Evolutionary conservation across 345 rosid species (phyloP), one percentile per base, ranked within the genome.

Genomic region (Hirschfeldia incana): DNA sequence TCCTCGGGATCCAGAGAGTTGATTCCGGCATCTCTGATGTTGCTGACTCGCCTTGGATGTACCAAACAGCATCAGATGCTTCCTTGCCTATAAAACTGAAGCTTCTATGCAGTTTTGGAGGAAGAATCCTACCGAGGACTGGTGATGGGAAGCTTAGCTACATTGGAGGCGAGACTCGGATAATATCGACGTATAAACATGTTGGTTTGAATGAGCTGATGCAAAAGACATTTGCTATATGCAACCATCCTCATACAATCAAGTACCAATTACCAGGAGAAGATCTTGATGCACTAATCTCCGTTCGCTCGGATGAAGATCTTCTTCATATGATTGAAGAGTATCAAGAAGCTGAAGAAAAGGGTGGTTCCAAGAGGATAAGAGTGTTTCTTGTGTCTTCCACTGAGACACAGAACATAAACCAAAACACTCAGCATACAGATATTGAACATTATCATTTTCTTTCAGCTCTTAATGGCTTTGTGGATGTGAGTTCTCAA

Each of bases 201-300:
- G 75, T 86, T 55, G 82, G 88, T 0, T 88, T 87, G 85, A 85
- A 82, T 1, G 97, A 92, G 62, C 79, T 94, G 67, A 83, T 87
- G 74, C 84, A 69, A 80, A 94, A 91, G 83, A 91, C 94, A 55
- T 73, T 76, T 11, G 92, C 82, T 62, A 82, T 94, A 77, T 89
- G 91, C 74, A 88, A 80, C 72, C 91, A 90, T 29, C 85, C 91
- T 17, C 97, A 92, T 78, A 87, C 88, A 7, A 88, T 94, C 83
- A 94, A 86, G 83, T 94, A 92, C 80, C 98, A 94, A 63, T 95
- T 94, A 70, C 98, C 98, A 0, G 94, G 90, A 2, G 97, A 94
- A 87, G 98, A 94, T 83, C 97, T 94, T 8, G 97, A 94, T 36
- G 93, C 98, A 6, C 83, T 94, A 9, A 86, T 92, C 51, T 94